Conservation (phyloP, 2,329 filamentous ascomycete species). For the Neoascochyta sp. region DNA sequence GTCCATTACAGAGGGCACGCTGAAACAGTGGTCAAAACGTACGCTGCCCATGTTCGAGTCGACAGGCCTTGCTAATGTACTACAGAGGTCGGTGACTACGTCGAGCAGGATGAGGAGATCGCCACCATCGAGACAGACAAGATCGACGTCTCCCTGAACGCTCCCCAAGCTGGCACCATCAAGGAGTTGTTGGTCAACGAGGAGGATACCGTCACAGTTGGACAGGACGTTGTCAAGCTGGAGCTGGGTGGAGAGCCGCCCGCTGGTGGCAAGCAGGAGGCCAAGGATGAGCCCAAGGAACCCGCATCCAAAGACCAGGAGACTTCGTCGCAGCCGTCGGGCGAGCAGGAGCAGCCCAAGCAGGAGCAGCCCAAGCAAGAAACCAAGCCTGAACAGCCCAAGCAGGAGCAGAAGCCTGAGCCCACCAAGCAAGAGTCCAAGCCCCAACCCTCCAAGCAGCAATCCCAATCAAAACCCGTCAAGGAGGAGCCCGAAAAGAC, state of each 20-base stretch:
- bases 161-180: conserved; percentile 83
- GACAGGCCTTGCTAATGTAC: conserved; percentile 10
- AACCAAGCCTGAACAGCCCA: conserved; percentile 36
- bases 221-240: conserved; percentile 83
- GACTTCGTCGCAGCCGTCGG: conserved; percentile 53
- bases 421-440: conserved; percentile 40
- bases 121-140: conserved; percentile 99
- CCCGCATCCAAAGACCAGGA: conserved; percentile 56
- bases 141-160: conserved; percentile 97
- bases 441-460: conserved; percentile 35
- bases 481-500: conserved; percentile 30
- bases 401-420: conserved; percentile 40
- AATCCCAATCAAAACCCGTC: conserved; percentile 31
- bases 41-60: conserved; percentile 7
- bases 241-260: conserved; percentile 62
- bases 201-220: conserved; percentile 92
- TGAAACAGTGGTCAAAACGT: conserved; percentile 92
- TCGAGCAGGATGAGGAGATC: conserved; percentile 95
- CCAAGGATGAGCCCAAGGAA: conserved; percentile 57
- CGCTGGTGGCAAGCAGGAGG: conserved; percentile 53
- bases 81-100: conserved; percentile 79
- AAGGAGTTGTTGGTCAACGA: conserved; percentile 89
- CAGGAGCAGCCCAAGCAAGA: conserved; percentile 38
- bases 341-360: conserved; percentile 47
- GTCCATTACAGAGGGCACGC: conserved; percentile 93